Base-by-base conservation (phyloP, 1,284 basidiomycete genomes). In the Ganoderma meredithae region DNA sequence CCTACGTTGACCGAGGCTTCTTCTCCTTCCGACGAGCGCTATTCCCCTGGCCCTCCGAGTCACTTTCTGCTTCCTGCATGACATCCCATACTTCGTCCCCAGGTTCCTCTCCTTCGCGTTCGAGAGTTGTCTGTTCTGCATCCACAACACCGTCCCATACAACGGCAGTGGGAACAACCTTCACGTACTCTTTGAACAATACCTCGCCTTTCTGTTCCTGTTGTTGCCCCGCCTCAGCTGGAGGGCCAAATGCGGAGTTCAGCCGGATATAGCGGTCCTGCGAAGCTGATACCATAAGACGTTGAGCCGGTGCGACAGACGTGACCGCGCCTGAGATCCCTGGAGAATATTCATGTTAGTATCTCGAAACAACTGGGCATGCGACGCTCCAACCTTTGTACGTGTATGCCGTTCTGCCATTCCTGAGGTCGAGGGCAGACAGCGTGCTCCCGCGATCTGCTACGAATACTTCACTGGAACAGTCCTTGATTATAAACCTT, bases 231-330 rank as follows among this genome's bases (percentile, higher is more conserved):
- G 79, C 80, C 64, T 84, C 78, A 2, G 76, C 55, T 0, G 89
- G 86, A 9, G 88, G 89, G 7, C 89, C 80, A 58, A 85, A 85
- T 0, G 88, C 86, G 61, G 86, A 90, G 73, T 95, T 92, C 25
- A 96, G 79, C n/a, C 95, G 89, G 36, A 90, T 81, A 72, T 86
- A 93, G 43, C 92, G 87, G 77, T 95, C 93, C 44, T 89, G 82
- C 9, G 90, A 83, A 0, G 85, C 83, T 0, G 91, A 92, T 1
- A 84, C 87, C 52, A 95, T 76, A 33, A 84, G 71, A 6, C 80
- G 79, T 1, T 86, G 83, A 4, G 88, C 83, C 15, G 85, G 79
- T 2, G 91, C 85, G 56, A 92, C 77, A 1, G 91, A 90, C n/a
- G 83, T 85, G 25, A 92, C 82, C 39, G 91, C 84, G 22, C 91